These are phyloP conservation scores for Candida schatavii DNA, from an alignment of 805 yeast species.

Conservation along the genomic window DNA sequence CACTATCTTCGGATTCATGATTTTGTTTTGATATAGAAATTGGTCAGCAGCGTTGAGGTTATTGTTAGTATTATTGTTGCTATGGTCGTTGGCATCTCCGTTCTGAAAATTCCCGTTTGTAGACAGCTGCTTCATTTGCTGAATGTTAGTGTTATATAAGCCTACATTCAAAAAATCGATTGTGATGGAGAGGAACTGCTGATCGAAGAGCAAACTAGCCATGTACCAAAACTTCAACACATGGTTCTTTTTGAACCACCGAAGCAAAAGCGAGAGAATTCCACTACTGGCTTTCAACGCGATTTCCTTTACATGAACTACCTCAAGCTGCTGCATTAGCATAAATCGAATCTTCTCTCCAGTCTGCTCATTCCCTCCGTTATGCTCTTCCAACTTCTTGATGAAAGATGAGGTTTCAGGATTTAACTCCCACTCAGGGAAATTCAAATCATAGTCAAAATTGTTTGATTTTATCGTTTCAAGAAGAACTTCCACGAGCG, in stretches of 20 bases:
- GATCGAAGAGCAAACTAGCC: constrained; percentile 69
- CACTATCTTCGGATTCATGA: constrained; percentile 36
- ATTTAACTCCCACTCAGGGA: constrained; percentile 35
- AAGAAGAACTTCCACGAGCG: constrained; percentile 61
- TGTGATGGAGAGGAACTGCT: constrained; percentile 45
- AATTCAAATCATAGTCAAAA: constrained; percentile 31
- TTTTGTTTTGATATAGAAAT: constrained; percentile 34
- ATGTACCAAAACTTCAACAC: constrained; percentile 76
- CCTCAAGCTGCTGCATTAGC: constrained; percentile 47
- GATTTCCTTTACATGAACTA: constrained; percentile 58
- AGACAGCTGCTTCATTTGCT: constrained; percentile 12
- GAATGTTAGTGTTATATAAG: constrained; percentile 35
- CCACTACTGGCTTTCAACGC: constrained; percentile 58
- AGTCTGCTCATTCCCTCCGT: constrained; percentile 8
- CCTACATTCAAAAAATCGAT: constrained; percentile 33
- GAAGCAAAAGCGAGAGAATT: constrained; percentile 49
- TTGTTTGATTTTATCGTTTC: constrained; percentile 59
- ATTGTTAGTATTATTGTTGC: constrained; percentile 9
- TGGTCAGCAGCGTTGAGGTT: constrained; percentile 28
- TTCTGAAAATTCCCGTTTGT: constrained; percentile 10
- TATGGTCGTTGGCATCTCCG: constrained; percentile 6
- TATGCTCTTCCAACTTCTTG: constrained; percentile 8
- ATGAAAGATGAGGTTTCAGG: constrained; percentile 27
- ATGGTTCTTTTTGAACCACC: constrained; percentile 81
- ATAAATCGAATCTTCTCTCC: constrained; percentile 20